Conservation (phyloP, 768 basidiomycete species). For the Sporobolomyces roseus region DNA sequence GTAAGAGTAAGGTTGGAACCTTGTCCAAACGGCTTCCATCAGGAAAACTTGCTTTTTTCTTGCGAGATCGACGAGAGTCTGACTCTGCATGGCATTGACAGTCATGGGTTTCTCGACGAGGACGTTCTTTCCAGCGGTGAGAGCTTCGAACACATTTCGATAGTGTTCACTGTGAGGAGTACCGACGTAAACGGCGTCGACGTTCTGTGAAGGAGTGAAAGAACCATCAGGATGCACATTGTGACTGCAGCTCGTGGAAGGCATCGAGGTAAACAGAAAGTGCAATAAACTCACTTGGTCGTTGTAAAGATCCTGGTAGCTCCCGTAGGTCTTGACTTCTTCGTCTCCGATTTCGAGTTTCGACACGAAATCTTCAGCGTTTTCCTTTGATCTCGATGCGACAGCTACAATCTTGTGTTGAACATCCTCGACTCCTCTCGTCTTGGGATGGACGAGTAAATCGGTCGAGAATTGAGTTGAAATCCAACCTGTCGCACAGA, state of each 20-base stretch:
- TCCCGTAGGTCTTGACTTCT: conserved; percentile 42
- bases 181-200: conserved; percentile 49
- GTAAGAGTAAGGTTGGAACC: conserved; percentile 47
- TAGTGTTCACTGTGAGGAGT: conserved; percentile 49
- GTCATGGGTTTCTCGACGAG: conserved; percentile 49
- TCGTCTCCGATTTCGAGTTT: conserved; percentile 36
- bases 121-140: conserved; percentile 46
- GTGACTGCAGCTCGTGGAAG: no score
- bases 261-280: not conserved
- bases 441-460: conserved; percentile 39
- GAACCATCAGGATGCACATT: not conserved
- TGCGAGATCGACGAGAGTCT: conserved; percentile 46
- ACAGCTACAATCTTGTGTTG: conserved; percentile 47
- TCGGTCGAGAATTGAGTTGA: conserved; percentile 36
- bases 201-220: conserved; percentile 38
- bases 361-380: conserved; percentile 46
- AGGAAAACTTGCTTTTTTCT: conserved; percentile 47
- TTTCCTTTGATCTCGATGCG: conserved; percentile 43
- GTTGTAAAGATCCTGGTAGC: conserved; percentile 45
- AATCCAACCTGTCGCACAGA: conserved; percentile 9
- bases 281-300: conserved; percentile 13
- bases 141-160: conserved; percentile 41
- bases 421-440: conserved; percentile 44
- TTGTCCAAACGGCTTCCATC: conserved; percentile 50
- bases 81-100: conserved; percentile 47